Evolutionary conservation across 192 early-diverging fungal species (phyloP).

Genomic region (Mortierella alpina): DNA sequence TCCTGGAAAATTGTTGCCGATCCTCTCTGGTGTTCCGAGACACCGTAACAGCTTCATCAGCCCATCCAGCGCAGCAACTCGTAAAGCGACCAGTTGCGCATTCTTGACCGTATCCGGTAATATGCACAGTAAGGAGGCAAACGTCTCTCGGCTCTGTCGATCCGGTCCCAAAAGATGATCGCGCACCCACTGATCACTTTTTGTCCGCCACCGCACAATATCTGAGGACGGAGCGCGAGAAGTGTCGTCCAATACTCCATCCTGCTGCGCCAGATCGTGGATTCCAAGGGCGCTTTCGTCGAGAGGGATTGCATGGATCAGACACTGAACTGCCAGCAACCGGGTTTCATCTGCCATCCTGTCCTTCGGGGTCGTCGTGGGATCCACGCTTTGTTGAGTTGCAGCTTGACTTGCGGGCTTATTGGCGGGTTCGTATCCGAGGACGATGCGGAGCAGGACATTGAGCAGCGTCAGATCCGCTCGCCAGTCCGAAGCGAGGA

Average conservation of each 20-base stretch:
- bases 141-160: background rate
- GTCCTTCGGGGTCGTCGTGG: background rate
- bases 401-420: background rate
- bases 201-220: background rate
- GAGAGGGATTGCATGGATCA: conserved; percentile 27
- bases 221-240: background rate
- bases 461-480: conserved; percentile 15
- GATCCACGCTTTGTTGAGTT: background rate
- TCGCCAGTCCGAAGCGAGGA: conserved; percentile 19
- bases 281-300: background rate
- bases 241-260: background rate
- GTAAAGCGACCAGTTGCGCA: conserved; percentile 15
- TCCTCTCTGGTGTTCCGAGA: conserved; percentile 18
- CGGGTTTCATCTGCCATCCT: conserved; percentile 43
- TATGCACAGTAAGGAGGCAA: conserved; percentile 11
- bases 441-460: conserved; percentile 13
- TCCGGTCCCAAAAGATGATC: conserved; percentile 6
- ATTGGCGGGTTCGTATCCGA: background rate
- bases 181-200: conserved; percentile 10
- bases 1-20: conserved; percentile 33
- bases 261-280: too few species aligned
- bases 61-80: conserved; percentile 16
- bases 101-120: conserved; percentile 26
- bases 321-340: conserved; percentile 17
- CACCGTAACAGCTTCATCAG: conserved; percentile 26